Evolutionary conservation across 164 flowering plant genomes (phyloP).

Genomic region (Stephania yunnanensis): DNA sequence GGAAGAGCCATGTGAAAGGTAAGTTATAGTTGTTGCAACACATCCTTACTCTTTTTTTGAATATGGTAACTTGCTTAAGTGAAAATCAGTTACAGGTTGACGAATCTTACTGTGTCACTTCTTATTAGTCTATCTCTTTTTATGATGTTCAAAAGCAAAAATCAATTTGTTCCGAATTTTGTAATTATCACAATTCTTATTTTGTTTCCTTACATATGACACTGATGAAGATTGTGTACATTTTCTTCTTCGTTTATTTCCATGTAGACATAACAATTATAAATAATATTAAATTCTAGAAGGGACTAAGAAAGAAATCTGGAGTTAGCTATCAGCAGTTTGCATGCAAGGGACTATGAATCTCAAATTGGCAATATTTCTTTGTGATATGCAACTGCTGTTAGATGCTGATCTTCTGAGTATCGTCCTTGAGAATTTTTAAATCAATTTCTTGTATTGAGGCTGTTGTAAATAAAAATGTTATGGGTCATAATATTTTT

Average conservation of each 20-base stretch:
- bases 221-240: not conserved
- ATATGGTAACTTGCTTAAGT: too few species aligned
- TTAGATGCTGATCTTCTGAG: not conserved
- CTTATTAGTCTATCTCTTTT: not conserved
- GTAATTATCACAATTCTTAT: not conserved
- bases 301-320: not conserved
- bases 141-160: not conserved
- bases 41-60: too few species aligned
- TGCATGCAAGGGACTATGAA: not conserved
- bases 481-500: not conserved
- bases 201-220: not conserved
- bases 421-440: not conserved
- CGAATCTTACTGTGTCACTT: not conserved
- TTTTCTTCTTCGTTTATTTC: not conserved
- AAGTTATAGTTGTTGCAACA: slow-evolving; percentile 9
- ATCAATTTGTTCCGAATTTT: not conserved
- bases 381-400: not conserved
- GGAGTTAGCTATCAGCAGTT: not conserved
- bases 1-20: slow-evolving; percentile 80
- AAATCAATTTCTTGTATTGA: not conserved
- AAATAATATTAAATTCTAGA: not conserved
- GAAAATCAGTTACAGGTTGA: not conserved
- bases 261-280: not conserved
- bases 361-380: not conserved
- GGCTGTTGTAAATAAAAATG: not conserved